Evolutionary conservation across 2,329 filamentous ascomycete genomes (phyloP), one percentile per base, ranked within the genome.

Genomic region (Cercospora sp.): DNA sequence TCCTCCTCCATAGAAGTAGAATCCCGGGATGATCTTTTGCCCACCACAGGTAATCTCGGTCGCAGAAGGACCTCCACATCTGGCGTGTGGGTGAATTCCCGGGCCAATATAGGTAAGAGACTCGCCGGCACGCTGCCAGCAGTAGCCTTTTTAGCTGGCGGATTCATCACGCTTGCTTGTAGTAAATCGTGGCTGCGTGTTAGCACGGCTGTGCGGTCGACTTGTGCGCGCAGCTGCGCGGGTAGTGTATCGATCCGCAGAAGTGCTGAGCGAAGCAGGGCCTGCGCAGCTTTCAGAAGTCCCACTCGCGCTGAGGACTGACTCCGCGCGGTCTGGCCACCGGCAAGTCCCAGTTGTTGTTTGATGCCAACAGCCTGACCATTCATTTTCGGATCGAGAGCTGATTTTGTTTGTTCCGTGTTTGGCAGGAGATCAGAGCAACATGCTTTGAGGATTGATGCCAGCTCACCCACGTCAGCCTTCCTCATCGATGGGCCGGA

Each of bases 131-230:
- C 87, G 10, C 69, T 71, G 9, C 63, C 60, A 45, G 64, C 60
- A 16, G 68, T 68, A 83, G 51, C 89, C 86, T 76, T 89, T 85
- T 75, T 87, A 82, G 75, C 89, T 83, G 70, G 88, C 77, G 71
- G 88, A 78, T 95, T 93, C 68, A 97, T 82, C 12, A 96, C 89
- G 77, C 92, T 94, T 5, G 93, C 88, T 10, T 95, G 76, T 86
- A 97, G 91, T 51, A 91, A 90, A 33, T 89, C 84, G 75, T 88
- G 89, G 77, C 90, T 85, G 68, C 85, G 84, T 5, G 84, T 86
- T 23, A 97, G 81, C 65, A 97, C 90, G 20, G 92, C 91, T 2
- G 91, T 92, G 71, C 91, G 90, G 75, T 97, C 93, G 70, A 97
- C 84, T 60, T 92, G 87, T 10, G 89, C 87, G 63, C 94, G 89